phyloP scores from a whole-genome alignment of 140 eudicot genomes.

The Ambrosia hybrid region DNA sequence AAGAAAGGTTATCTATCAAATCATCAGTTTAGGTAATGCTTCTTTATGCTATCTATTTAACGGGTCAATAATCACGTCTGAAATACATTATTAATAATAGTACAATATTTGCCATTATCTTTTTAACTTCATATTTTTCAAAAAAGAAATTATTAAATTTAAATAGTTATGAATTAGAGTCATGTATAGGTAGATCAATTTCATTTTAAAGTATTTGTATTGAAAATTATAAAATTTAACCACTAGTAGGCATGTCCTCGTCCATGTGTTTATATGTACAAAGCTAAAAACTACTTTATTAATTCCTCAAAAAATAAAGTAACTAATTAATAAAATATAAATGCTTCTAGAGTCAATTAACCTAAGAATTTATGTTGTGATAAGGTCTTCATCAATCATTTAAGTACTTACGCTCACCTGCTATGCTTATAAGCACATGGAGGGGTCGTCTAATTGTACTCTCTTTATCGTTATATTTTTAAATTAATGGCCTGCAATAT shows the following conservation, averaged over 20 bases:
- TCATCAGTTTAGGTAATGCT: neutral
- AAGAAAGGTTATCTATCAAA: neutral
- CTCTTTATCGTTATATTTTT: slow-evolving; percentile 6
- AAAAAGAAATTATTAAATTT: too few species aligned
- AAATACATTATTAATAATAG: neutral
- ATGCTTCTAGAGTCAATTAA: slow-evolving; percentile 31
- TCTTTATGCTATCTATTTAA: neutral
- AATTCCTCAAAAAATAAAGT: neutral
- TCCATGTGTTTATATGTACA: neutral
- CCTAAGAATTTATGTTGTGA: slow-evolving; percentile 36
- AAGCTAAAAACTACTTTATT: neutral
- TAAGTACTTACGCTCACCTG: slow-evolving; percentile 32
- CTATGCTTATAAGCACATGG: slow-evolving; percentile 44
- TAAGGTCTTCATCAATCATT: slow-evolving; percentile 35
- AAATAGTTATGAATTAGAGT: too few species aligned
- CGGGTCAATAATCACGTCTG: neutral
- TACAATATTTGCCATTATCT: neutral
- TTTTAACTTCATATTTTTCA: neutral
- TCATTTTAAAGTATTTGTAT: neutral
- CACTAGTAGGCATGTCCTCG: neutral
- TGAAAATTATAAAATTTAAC: neutral
- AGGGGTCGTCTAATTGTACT: slow-evolving; percentile 37
- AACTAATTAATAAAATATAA: neutral
- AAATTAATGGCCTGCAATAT: slow-evolving; percentile 38
- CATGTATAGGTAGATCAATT: neutral